These are phyloP conservation scores for Paraglomus occultum DNA, from an alignment of 192 early-diverging fungal genomes.

Conservation along the genomic window DNA sequence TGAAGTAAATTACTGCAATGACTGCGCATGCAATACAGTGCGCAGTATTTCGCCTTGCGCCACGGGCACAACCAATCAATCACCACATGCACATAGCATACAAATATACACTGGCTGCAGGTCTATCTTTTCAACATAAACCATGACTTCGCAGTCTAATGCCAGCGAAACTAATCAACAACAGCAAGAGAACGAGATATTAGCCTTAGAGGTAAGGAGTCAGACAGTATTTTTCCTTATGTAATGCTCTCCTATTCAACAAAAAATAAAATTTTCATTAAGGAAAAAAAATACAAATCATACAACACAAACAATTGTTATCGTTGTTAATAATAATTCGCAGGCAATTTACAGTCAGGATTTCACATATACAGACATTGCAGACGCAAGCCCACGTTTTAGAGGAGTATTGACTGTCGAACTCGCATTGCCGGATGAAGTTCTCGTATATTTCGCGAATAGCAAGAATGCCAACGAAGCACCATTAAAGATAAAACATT, in stretches of 20 bases:
- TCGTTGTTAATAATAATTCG: too few species aligned
- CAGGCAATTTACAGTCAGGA: conserved; percentile 34
- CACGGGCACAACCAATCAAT: too few species aligned
- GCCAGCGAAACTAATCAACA: neutral
- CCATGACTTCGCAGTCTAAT: too few species aligned
- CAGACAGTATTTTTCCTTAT: neutral
- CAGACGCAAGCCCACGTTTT: neutral
- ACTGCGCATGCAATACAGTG: too few species aligned
- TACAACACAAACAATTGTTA: too few species aligned
- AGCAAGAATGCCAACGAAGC: conserved; percentile 1
- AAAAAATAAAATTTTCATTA: neutral
- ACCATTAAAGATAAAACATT: conserved; percentile 22
- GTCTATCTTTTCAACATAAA: too few species aligned
- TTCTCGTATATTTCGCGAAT: neutral
- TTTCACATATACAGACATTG: conserved; percentile 30
- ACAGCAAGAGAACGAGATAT: conserved; percentile 29
- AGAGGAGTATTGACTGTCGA: conserved; percentile 15
- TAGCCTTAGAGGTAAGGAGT: conserved; percentile 18
- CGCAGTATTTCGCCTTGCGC: too few species aligned
- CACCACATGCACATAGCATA: too few species aligned
- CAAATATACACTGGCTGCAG: too few species aligned
- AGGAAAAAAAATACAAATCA: neutral
- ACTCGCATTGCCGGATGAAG: conserved; percentile 16
- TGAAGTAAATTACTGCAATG: too few species aligned
- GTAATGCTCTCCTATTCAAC: neutral